These are phyloP conservation scores for Didymosphaeria variabile DNA, from an alignment of 2,329 filamentous ascomycete genomes.

Conservation along the genomic window DNA sequence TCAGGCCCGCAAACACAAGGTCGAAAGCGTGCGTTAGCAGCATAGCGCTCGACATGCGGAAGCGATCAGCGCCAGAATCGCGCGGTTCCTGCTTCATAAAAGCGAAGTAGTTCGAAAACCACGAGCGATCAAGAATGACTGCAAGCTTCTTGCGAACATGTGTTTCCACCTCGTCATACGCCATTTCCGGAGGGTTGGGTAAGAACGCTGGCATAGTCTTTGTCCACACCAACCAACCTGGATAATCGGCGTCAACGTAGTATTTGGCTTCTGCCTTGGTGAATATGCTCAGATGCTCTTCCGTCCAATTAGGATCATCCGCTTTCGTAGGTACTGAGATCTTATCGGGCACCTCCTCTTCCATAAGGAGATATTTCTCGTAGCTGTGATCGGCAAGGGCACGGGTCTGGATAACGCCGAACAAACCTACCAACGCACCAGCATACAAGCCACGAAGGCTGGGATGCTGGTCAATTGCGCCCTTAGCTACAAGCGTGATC, in stretches of 20 bases:
- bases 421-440: slow-evolving; percentile 77
- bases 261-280: slow-evolving; percentile 81
- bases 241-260: slow-evolving; percentile 89
- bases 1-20: slow-evolving; percentile 81
- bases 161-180: slow-evolving; percentile 84
- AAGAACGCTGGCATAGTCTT: slow-evolving; percentile 84
- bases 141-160: slow-evolving; percentile 81
- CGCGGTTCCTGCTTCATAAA: slow-evolving; percentile 97
- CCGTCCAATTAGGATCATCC: slow-evolving; percentile 80
- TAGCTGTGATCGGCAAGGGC: slow-evolving; percentile 88
- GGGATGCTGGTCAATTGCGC: slow-evolving; percentile 90
- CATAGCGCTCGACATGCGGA: slow-evolving; percentile 87
- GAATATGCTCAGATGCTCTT: slow-evolving; percentile 80
- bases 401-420: slow-evolving; percentile 86
- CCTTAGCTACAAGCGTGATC: slow-evolving; percentile 81
- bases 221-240: slow-evolving; percentile 96
- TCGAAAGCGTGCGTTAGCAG: slow-evolving; percentile 91
- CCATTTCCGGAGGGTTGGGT: slow-evolving; percentile 73
- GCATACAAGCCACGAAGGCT: slow-evolving; percentile 83
- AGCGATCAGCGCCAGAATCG: slow-evolving; percentile 81
- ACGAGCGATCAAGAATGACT: slow-evolving; percentile 78
- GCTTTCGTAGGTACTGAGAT: slow-evolving; percentile 74
- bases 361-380: slow-evolving; percentile 83
- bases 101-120: slow-evolving; percentile 87
- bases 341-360: slow-evolving; percentile 80